phyloP scores from a whole-genome alignment of 768 basidiomycete genomes.

The Mycena albidolilacea region DNA sequence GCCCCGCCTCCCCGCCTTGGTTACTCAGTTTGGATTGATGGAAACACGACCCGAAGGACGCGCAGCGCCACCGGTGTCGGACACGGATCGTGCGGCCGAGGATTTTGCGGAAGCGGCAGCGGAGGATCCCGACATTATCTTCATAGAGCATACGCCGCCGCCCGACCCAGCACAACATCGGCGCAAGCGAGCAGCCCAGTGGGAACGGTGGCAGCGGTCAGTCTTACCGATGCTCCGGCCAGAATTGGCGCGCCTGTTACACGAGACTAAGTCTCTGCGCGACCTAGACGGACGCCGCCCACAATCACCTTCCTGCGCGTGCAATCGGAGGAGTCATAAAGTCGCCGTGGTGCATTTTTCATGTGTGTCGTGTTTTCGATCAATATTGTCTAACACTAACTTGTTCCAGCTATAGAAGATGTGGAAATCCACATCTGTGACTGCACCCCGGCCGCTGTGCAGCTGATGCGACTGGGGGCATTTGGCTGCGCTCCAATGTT shows the following conservation, averaged over 20 bases:
- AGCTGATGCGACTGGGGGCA: neutral
- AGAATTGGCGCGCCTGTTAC: neutral
- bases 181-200: neutral
- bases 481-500: conserved; percentile 7
- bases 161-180: too few species aligned
- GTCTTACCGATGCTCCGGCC: neutral
- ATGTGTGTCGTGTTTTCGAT: neutral
- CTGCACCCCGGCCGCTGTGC: neutral
- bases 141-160: too few species aligned
- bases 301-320: neutral
- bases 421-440: neutral
- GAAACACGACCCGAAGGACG: too few species aligned
- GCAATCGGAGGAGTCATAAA: neutral
- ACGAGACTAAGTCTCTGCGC: conserved; percentile 13
- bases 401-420: neutral
- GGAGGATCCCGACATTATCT: too few species aligned
- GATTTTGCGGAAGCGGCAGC: too few species aligned
- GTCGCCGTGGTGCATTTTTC: conserved; percentile 1
- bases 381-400: neutral
- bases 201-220: conserved; percentile 2
- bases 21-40: too few species aligned
- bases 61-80: too few species aligned
- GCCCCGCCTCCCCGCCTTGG: neutral
- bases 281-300: neutral
- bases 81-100: too few species aligned